phyloP scores from a whole-genome alignment of 169 alveolate species.

The Eimeria tenella region DNA sequence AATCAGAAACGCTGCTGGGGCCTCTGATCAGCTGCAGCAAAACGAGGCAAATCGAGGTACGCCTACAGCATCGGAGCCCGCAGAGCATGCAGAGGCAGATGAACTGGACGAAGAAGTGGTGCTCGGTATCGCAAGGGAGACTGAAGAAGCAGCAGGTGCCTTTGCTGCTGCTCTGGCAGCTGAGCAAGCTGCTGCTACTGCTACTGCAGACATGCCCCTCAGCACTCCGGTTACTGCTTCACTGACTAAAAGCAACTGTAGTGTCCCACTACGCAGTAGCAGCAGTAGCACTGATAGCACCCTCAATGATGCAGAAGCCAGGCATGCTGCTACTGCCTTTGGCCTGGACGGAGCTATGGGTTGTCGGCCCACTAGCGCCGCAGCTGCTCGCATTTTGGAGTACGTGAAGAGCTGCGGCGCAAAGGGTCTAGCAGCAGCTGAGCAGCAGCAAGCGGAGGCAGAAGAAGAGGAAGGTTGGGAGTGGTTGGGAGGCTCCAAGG shows the following conservation, averaged over 20 bases:
- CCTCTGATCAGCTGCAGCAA: constrained; percentile 12
- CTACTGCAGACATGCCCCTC: not conserved
- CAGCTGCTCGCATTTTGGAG: constrained; percentile 44
- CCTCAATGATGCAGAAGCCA: not conserved
- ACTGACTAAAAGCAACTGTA: not conserved
- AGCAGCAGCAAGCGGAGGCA: constrained; percentile 39
- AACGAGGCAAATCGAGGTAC: not conserved
- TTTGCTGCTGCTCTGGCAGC: constrained; percentile 66
- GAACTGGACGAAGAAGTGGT: constrained; percentile 28
- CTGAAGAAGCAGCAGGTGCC: constrained; percentile 63
- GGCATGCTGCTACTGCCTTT: constrained; percentile 49
- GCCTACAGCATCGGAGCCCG: constrained; percentile 3
- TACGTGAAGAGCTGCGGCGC: constrained; percentile 58
- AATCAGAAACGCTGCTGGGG: not conserved
- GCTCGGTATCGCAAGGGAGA: not conserved
- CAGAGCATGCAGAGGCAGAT: not conserved
- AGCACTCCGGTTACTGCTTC: not conserved
- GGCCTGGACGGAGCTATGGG: constrained; percentile 17
- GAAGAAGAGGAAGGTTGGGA: constrained; percentile 46
- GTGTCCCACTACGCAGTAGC: not conserved
- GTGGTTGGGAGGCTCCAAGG: constrained; percentile 72
- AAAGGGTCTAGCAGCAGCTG: constrained; percentile 4
- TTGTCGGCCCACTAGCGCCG: constrained; percentile 22
- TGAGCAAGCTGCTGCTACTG: constrained; percentile 48
- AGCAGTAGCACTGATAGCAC: constrained; percentile 19